phyloP scores from a whole-genome alignment of 2,329 filamentous ascomycete genomes.

The Trichoderma sp. region DNA sequence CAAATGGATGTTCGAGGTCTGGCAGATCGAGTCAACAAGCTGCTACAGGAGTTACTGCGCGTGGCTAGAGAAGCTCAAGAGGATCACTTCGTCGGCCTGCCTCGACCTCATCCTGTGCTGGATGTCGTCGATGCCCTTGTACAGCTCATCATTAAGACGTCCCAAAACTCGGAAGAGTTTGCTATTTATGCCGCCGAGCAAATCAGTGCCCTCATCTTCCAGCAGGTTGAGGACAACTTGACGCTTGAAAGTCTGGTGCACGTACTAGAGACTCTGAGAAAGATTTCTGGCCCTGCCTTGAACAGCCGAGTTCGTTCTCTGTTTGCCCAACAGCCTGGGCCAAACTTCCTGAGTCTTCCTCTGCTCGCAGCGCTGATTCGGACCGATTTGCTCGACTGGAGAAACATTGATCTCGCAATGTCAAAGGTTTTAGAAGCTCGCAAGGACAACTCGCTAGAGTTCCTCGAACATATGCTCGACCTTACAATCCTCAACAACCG shows the following conservation, averaged over 20 bases:
- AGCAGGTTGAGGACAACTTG: constrained; percentile 55
- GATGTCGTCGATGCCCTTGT: constrained; percentile 64
- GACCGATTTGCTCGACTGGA: constrained; percentile 64
- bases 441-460: constrained; percentile 72
- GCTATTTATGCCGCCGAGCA: constrained; percentile 61
- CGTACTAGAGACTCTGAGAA: constrained; percentile 61
- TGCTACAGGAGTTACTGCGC: constrained; percentile 59
- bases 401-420: constrained; percentile 68
- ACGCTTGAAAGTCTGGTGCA: constrained; percentile 64
- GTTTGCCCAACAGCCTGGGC: constrained; percentile 59
- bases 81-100: constrained; percentile 62
- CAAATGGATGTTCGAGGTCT: constrained; percentile 56
- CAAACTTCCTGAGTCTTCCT: constrained; percentile 58
- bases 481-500: constrained; percentile 76
- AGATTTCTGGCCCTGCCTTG: constrained; percentile 57
- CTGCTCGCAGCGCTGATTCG: constrained; percentile 59
- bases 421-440: constrained; percentile 71
- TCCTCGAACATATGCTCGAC: constrained; percentile 78
- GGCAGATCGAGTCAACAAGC: constrained; percentile 58
- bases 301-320: constrained; percentile 57
- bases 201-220: constrained; percentile 59
- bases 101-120: constrained; percentile 60
- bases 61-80: constrained; percentile 56
- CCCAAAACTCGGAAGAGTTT: constrained; percentile 62
- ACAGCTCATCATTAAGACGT: constrained; percentile 63